phyloP scores from a whole-genome alignment of 352 stramenopile genomes.

The Phytopythium helicoides region DNA sequence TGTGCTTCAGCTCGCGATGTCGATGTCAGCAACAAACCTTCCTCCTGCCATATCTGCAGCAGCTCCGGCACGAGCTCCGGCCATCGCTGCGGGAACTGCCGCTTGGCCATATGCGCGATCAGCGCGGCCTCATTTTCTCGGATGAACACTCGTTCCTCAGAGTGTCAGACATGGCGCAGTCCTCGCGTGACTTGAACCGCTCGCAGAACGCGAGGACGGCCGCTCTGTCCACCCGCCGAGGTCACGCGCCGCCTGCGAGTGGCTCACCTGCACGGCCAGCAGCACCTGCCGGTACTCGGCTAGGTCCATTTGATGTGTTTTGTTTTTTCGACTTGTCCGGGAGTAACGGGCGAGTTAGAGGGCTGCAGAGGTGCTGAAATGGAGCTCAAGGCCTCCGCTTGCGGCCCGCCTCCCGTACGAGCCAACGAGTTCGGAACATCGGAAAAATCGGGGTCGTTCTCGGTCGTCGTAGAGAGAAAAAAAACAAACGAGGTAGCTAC shows the following conservation, averaged over 20 bases:
- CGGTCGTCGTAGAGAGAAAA: too few relatives aligned
- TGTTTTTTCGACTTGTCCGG: too few relatives aligned
- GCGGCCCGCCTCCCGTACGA: too few relatives aligned
- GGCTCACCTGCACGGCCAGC: constrained; percentile 66
- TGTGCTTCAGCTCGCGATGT: too few relatives aligned
- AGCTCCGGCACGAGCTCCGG: constrained; percentile 62
- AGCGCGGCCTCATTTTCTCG: constrained; percentile 79
- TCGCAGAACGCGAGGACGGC: constrained; percentile 73
- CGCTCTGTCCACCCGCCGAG: constrained; percentile 35
- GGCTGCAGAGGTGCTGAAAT: too few relatives aligned
- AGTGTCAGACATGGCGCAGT: constrained; percentile 74
- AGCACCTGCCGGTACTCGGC: constrained; percentile 73
- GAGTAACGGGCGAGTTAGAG: neutral
- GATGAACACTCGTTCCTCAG: constrained; percentile 62
- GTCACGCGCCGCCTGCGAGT: constrained; percentile 63
- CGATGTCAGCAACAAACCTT: too few relatives aligned
- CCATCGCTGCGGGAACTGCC: constrained; percentile 80
- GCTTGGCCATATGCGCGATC: constrained; percentile 69
- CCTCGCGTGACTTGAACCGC: constrained; percentile 60
- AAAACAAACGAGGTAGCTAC: too few relatives aligned
- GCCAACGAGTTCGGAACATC: too few relatives aligned
- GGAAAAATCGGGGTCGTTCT: too few relatives aligned
- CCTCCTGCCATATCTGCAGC: constrained; percentile 58
- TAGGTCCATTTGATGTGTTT: constrained; percentile 55
- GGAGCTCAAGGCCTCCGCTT: too few relatives aligned